Conservation (phyloP, 108 stramenopile species). For the Skeletonema menzelii region DNA sequence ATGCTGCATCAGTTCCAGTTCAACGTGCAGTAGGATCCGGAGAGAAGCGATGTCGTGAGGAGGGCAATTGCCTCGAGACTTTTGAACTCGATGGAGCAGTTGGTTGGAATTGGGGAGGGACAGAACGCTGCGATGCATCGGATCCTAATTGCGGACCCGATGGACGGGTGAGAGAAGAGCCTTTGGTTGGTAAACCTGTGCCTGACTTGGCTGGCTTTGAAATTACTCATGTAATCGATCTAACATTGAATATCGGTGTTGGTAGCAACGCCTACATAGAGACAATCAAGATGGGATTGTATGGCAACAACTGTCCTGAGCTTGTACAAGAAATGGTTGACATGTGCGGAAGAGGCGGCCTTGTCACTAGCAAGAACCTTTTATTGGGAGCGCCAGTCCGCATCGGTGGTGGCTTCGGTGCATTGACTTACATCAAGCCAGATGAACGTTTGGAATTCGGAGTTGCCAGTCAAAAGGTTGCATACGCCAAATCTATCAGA, state of each 20-base stretch:
- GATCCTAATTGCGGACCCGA: constrained; percentile 76
- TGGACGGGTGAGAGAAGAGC: constrained; percentile 52
- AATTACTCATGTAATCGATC: constrained; percentile 61
- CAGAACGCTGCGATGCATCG: constrained; percentile 78
- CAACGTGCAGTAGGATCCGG: constrained; percentile 75
- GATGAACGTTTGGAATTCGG: constrained; percentile 70
- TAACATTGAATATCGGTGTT: constrained; percentile 48
- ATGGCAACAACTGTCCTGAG: constrained; percentile 60
- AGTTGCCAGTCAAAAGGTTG: constrained; percentile 63
- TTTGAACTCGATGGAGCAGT: constrained; percentile 82
- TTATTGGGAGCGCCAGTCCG: constrained; percentile 63
- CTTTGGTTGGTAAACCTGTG: constrained; percentile 46
- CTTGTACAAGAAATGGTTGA: constrained; percentile 55
- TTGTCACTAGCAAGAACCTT: constrained; percentile 56
- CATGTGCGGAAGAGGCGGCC: constrained; percentile 48
- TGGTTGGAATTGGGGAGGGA: constrained; percentile 89
- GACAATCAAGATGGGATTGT: constrained; percentile 65
- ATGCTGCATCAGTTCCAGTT: constrained; percentile 54
- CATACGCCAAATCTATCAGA: constrained; percentile 59
- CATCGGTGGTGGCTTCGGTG: constrained; percentile 50
- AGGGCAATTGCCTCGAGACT: constrained; percentile 80
- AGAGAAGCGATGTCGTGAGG: constrained; percentile 64
- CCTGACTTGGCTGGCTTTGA: constrained; percentile 28
- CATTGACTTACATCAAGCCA: constrained; percentile 54
- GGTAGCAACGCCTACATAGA: constrained; percentile 58